Percentiles rank a stretch among this genome's conserved stretches.
These are phyloP conservation scores for Medicago truncatula DNA, from an alignment of 306 rosid species.

Conservation along the genomic window MtrunA17r5.0-ANR NC_053049.1:43313501-43314000, in stretches of 20 bases:
- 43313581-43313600: constrained; percentile 61
- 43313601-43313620: constrained; percentile 56
- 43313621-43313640: constrained; percentile 63
- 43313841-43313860: constrained; percentile 74
- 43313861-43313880: constrained; percentile 74
- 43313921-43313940: constrained; percentile 71
- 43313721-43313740: constrained; percentile 26
- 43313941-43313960: constrained; percentile 54
- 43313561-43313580: constrained; percentile 51
- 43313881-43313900: constrained; percentile 61
- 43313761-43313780: neutral
- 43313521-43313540: constrained; percentile 51
- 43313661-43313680: constrained; percentile 33
- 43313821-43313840: constrained; percentile 78
- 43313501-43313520: constrained; percentile 43
- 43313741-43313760: constrained; percentile 21
- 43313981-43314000: constrained; percentile 41
- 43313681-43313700: constrained; percentile 36
- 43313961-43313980: constrained; percentile 5
- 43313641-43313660: constrained; percentile 30
- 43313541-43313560: constrained; percentile 49
- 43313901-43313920: constrained; percentile 53
- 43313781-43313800: constrained; percentile 21
- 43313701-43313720: constrained; percentile 23
- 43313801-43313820: constrained; percentile 34